Percentiles rank a stretch among this genome's conserved stretches.
Conservation (phyloP, 78 protist species). For the Dictyostelium brefeldianum region DNA sequence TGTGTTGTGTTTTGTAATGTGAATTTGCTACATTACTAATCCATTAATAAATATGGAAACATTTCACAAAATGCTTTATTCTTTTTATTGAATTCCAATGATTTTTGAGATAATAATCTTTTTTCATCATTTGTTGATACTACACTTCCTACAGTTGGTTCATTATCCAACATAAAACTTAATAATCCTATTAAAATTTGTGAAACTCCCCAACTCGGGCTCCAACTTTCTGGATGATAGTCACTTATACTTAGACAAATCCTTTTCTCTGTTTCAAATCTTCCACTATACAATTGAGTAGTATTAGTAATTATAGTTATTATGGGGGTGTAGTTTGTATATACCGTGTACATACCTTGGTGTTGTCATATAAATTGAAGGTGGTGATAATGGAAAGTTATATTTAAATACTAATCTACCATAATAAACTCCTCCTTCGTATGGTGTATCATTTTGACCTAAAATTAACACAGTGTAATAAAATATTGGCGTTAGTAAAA, state of each 20-base stretch:
- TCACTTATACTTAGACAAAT: conserved; percentile 57
- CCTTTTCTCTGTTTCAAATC: conserved; percentile 63
- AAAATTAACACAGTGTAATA: background rate
- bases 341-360: background rate
- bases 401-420: conserved; percentile 58
- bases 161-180: conserved; percentile 84
- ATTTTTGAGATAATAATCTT: conserved; percentile 49
- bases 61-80: conserved; percentile 35
- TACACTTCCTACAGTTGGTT: conserved; percentile 41
- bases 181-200: conserved; percentile 86
- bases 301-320: background rate
- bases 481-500: background rate
- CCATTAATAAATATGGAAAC: conserved; percentile 50
- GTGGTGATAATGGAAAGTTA: conserved; percentile 66
- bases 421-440: conserved; percentile 67
- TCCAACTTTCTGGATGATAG: conserved; percentile 91
- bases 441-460: conserved; percentile 54
- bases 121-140: conserved; percentile 67
- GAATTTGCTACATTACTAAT: too few relatives aligned
- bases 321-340: too few relatives aligned
- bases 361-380: background rate
- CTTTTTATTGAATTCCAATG: conserved; percentile 66
- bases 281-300: conserved; percentile 6
- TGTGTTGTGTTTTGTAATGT: background rate
- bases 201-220: conserved; percentile 80